A percentile compares a stretch with the other conserved stretches of the same genome.
phyloP scores from a whole-genome alignment of 306 rosid species.

The Neltuma alba region DNA sequence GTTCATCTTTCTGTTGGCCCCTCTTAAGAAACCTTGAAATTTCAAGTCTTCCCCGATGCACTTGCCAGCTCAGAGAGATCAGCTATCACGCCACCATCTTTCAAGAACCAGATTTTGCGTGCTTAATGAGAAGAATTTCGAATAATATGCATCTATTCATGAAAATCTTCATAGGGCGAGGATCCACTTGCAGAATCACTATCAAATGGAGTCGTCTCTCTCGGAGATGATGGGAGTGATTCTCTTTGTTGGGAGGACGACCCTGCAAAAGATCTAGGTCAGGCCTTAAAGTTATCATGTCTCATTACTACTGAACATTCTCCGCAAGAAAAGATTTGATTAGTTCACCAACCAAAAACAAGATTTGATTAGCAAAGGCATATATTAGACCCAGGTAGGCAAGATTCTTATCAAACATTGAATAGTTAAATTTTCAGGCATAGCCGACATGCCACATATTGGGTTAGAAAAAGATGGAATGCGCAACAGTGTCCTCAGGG shows the following conservation, averaged over 20 bases:
- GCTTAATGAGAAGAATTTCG: slow-evolving; percentile 23
- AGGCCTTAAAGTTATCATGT: slow-evolving; percentile 38
- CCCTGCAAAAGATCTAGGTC: slow-evolving; percentile 54
- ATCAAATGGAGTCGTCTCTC: slow-evolving; percentile 75
- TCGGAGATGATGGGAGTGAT: slow-evolving; percentile 83
- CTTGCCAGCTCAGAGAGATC: slow-evolving; percentile 26
- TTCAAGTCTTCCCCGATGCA: slow-evolving; percentile 30
- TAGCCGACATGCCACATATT: not conserved
- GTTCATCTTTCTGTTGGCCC: slow-evolving; percentile 26
- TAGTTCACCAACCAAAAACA: not conserved
- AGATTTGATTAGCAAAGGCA: slow-evolving; percentile 14
- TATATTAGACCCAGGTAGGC: slow-evolving; percentile 1
- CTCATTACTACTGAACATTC: not conserved
- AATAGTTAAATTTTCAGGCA: slow-evolving; percentile 6
- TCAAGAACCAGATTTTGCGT: slow-evolving; percentile 9
- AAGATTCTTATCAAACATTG: not conserved
- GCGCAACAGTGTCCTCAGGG: not conserved
- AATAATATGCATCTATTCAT: slow-evolving; percentile 52
- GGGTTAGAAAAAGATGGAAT: not conserved
- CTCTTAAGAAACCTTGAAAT: slow-evolving; percentile 24
- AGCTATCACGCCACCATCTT: slow-evolving; percentile 6
- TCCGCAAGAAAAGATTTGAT: slow-evolving; percentile 4
- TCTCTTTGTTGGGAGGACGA: slow-evolving; percentile 84
- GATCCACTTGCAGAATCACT: slow-evolving; percentile 92
- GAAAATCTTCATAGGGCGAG: slow-evolving; percentile 89